Evolutionary conservation across 2,329 filamentous ascomycete genomes (phyloP).

Genomic region (Venturia nashicola): DNA sequence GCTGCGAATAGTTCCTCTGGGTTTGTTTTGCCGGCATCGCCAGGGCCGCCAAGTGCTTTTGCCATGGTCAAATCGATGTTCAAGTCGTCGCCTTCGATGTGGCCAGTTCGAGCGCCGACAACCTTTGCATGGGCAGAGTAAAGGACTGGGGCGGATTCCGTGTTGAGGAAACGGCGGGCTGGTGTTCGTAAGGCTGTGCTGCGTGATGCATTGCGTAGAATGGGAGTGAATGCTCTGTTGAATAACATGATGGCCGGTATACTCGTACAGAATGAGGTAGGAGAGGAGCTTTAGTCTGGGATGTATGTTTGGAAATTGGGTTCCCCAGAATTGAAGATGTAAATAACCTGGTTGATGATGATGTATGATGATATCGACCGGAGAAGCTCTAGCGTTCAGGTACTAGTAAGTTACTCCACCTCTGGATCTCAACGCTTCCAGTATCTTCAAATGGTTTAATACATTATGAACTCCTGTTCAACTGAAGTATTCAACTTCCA

Average conservation of each 20-base stretch:
- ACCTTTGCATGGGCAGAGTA: slow-evolving; percentile 28
- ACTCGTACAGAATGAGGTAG: not conserved
- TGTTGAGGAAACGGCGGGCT: slow-evolving; percentile 24
- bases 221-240: not conserved
- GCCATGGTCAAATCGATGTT: slow-evolving; percentile 30
- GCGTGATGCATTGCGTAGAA: not conserved
- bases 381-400: not conserved
- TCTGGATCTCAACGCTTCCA: not conserved
- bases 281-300: not conserved
- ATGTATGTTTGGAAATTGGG: not conserved
- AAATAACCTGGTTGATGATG: not conserved
- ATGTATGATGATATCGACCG: not conserved
- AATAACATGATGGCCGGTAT: not conserved
- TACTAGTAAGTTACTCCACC: not conserved
- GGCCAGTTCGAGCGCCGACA: slow-evolving; percentile 26
- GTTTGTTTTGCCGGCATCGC: slow-evolving; percentile 27
- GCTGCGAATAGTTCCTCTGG: slow-evolving; percentile 36
- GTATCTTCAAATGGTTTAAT: too few relatives aligned
- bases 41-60: slow-evolving; percentile 32
- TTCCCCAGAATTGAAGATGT: not conserved
- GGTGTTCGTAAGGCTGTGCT: not conserved
- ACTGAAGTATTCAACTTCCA: too few relatives aligned
- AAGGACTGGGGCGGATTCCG: slow-evolving; percentile 26
- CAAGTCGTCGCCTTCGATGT: slow-evolving; percentile 23
- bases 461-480: too few relatives aligned